A percentile compares a stretch with the other conserved stretches of the same genome.
Evolutionary conservation across 1,284 basidiomycete species (phyloP).

Genomic region (Meira miltonrushii): DNA sequence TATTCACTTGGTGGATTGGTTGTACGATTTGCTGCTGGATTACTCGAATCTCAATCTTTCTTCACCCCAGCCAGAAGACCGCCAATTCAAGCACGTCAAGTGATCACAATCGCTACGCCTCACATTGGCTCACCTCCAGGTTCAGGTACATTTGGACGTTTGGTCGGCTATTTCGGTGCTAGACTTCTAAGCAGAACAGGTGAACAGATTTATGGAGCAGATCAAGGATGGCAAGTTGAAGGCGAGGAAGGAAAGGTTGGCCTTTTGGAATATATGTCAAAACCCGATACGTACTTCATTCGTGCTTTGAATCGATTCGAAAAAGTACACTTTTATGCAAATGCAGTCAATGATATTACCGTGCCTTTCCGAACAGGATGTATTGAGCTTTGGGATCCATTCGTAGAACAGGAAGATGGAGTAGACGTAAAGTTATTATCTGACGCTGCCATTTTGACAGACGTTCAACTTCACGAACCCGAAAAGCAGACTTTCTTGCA

Average conservation of each 20-base stretch:
- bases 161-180: constrained; percentile 64
- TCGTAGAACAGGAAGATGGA: constrained; percentile 12
- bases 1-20: constrained; percentile 78
- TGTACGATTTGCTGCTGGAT: constrained; percentile 69
- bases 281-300: constrained; percentile 68
- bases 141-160: constrained; percentile 62
- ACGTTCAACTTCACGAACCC: background rate
- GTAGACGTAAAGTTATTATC: constrained; percentile 3
- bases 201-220: constrained; percentile 61
- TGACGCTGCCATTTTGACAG: background rate
- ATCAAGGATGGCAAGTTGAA: constrained; percentile 22
- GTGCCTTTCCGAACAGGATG: constrained; percentile 39
- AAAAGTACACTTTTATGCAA: constrained; percentile 74
- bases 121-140: constrained; percentile 61
- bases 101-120: constrained; percentile 76
- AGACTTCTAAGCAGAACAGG: constrained; percentile 76
- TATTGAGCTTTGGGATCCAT: constrained; percentile 28
- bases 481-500: background rate
- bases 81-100: constrained; percentile 60
- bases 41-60: constrained; percentile 60
- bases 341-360: constrained; percentile 57
- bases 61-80: constrained; percentile 13
- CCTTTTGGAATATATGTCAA: constrained; percentile 29
- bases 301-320: constrained; percentile 68
- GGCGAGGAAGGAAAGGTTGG: constrained; percentile 10